A percentile compares a stretch with the other conserved stretches of the same genome.
Conservation (phyloP, 495 filamentous ascomycete species). For the Hypoxylon fragiforme region DNA sequence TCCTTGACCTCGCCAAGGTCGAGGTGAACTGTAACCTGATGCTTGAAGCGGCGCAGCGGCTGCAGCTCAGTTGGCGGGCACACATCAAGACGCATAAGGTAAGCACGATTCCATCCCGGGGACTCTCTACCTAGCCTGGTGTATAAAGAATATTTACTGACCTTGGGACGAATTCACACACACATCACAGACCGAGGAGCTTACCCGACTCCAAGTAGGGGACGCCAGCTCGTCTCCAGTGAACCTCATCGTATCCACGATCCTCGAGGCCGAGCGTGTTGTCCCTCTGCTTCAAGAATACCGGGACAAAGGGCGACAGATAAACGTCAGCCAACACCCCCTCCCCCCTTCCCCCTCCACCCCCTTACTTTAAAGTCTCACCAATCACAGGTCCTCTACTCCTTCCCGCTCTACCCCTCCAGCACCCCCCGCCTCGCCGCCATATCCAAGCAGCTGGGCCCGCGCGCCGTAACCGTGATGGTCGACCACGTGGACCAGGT, state of each 20-base stretch:
- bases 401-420: conserved; percentile 71
- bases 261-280: conserved; percentile 74
- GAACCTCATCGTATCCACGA: conserved; percentile 76
- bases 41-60: conserved; percentile 61
- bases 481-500: conserved; percentile 73
- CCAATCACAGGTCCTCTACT: conserved; percentile 66
- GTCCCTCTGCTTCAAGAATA: conserved; percentile 64
- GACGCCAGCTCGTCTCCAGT: conserved; percentile 51
- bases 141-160: not conserved
- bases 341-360: not conserved
- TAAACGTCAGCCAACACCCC: conserved; percentile 54
- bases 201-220: conserved; percentile 75
- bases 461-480: conserved; percentile 63
- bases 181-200: conserved; percentile 63
- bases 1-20: conserved; percentile 71
- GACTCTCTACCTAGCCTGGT: not conserved
- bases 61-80: conserved; percentile 71
- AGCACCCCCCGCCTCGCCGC: conserved; percentile 58
- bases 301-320: conserved; percentile 48
- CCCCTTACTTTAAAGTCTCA: not conserved
- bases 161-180: conserved; percentile 6
- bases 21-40: conserved; percentile 72
- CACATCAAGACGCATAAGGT: conserved; percentile 92
- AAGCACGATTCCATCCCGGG: conserved; percentile 5
- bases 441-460: conserved; percentile 54